These are phyloP conservation scores for Cordyceps farinosa DNA, from an alignment of 2,329 filamentous ascomycete genomes.

Conservation along the genomic window DNA sequence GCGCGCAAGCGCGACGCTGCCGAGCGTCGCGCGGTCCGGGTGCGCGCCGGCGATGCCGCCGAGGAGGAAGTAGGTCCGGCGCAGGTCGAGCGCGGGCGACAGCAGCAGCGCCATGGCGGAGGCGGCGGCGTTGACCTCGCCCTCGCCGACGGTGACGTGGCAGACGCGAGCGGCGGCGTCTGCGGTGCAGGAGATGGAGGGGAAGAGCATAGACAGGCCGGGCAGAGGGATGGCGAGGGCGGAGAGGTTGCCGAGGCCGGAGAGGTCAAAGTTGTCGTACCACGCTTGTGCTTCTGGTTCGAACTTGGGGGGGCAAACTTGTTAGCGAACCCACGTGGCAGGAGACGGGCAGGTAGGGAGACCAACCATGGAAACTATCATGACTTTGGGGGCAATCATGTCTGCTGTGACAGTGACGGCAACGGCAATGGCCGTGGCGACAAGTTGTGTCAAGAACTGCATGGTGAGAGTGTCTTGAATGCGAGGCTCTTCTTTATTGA, in stretches of 20 bases:
- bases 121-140: conserved; percentile 71
- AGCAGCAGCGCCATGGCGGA: conserved; percentile 62
- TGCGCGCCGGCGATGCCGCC: conserved; percentile 73
- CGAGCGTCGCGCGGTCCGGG: conserved; percentile 63
- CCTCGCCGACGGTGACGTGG: conserved; percentile 65
- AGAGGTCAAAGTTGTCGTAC: conserved; percentile 49
- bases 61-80: conserved; percentile 65
- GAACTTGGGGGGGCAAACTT: conserved; percentile 44
- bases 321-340: neutral
- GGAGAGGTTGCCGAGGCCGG: conserved; percentile 51
- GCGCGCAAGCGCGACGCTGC: conserved; percentile 62
- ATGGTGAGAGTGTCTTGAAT: neutral
- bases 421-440: neutral
- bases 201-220: conserved; percentile 63
- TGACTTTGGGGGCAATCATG: conserved; percentile 52
- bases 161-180: conserved; percentile 58
- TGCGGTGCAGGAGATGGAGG: conserved; percentile 60
- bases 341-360: neutral
- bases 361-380: conserved; percentile 60
- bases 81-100: conserved; percentile 60
- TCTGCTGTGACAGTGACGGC: conserved; percentile 9
- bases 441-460: neutral
- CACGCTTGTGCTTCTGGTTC: conserved; percentile 58
- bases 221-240: conserved; percentile 55
- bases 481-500: neutral